Base-by-base conservation (phyloP, 192 early-diverging fungal species). In the Backusella psychrophila region DNA sequence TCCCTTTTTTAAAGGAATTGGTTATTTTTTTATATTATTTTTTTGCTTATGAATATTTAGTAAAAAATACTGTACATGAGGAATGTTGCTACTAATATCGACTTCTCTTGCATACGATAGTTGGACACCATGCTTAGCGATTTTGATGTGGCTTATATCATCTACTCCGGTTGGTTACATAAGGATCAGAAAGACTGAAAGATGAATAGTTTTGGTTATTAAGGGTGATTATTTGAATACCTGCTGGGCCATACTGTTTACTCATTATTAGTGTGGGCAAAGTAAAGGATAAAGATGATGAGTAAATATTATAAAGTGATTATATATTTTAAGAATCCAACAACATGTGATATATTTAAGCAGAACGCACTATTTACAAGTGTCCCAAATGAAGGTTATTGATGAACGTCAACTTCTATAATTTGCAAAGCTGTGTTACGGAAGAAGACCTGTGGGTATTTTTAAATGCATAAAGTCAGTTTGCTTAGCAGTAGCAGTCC, bases 21-120 rank as follows among this genome's bases (percentile, higher is more conserved):
- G 42, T 21, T 44, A 46, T 17, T 34, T 39, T 44, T 21, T 23
- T 44, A 46, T 17, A 19, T 39, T 29, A 29, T 21, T 23, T 3
- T 26, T 29, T 59, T 59, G 6, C 8, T 23, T 26, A 23, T 12
- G 11, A 59, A 26, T 8, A 2, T 29, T 8, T 59, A 59, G 23
- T 59, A 59, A 59, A 59, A 23, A 23, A 59, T 0, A 26, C 23
- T 69, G 46, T 77, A 77, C 76, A 33, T 72, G 70, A 33, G 70
- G 76, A 39, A 77, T 75, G 31, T 75, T 44, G 26, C 75, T 70
- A 29, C 7, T 52, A 7, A 70, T 41, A 26, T 36, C 29, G 44
- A 66, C 17, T 71, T 73, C 70, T 42, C 42, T 74, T 68, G 79
- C 74, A 39, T 76, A 80, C 44, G 79, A 67, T 52, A 75, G 70